These are phyloP conservation scores for Artemisia argyi DNA, from an alignment of 129 eudicot species.

Conservation along the genomic window DNA sequence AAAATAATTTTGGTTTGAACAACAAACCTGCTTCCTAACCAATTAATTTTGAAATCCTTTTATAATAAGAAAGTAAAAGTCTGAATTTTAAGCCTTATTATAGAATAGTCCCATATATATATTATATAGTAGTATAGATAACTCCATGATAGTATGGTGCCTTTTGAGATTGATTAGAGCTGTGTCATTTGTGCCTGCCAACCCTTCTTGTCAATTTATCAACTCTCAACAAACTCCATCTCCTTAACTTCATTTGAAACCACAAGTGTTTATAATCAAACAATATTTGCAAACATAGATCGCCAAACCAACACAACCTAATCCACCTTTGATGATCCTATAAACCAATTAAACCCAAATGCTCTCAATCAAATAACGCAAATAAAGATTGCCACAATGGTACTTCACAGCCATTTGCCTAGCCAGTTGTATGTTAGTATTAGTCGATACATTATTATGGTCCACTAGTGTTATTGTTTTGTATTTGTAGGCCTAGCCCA, in stretches of 20 bases:
- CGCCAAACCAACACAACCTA: constrained; percentile 18
- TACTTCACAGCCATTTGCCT: not conserved
- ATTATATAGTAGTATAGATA: too few relatives aligned
- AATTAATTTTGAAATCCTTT: too few relatives aligned
- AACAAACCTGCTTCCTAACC: too few relatives aligned
- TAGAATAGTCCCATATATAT: too few relatives aligned
- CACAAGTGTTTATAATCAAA: constrained; percentile 1
- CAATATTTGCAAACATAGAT: constrained; percentile 7
- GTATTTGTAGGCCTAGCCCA: too few relatives aligned
- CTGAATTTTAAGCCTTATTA: too few relatives aligned
- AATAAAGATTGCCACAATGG: constrained; percentile 7
- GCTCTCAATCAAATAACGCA: constrained; percentile 10
- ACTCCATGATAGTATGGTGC: not conserved
- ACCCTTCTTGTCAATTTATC: constrained; percentile 1
- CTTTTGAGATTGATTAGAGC: not conserved
- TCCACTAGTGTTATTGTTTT: too few relatives aligned
- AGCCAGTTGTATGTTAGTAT: too few relatives aligned
- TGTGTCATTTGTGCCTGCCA: not conserved
- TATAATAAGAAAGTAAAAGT: too few relatives aligned
- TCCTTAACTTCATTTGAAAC: constrained; percentile 3
- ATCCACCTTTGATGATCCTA: constrained; percentile 9
- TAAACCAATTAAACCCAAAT: not conserved
- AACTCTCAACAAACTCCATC: constrained; percentile 8
- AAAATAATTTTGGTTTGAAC: too few relatives aligned
- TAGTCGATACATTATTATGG: too few relatives aligned